These are phyloP conservation scores for Inosperma sp. DNA, from an alignment of 768 basidiomycete species.

Conservation along the genomic window DNA sequence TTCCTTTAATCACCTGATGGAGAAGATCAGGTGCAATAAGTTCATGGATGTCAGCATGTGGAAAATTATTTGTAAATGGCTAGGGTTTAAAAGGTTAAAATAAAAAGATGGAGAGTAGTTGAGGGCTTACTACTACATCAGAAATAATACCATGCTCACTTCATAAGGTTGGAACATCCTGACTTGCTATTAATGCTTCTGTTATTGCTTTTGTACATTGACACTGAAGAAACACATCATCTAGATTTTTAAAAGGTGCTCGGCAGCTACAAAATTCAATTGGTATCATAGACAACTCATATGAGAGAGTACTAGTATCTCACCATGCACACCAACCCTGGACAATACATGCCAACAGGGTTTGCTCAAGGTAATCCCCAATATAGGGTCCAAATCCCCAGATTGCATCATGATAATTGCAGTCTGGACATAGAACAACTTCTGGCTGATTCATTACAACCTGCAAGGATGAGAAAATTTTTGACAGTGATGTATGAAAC, in stretches of 20 bases:
- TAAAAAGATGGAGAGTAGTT: not conserved
- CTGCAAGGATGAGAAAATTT: constrained; percentile 20
- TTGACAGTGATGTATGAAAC: constrained; percentile 27
- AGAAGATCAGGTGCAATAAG: constrained; percentile 7
- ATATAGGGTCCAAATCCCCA: constrained; percentile 36
- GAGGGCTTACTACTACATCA: constrained; percentile 7
- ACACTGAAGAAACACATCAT: not conserved
- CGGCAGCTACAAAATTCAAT: not conserved
- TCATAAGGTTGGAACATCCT: constrained; percentile 1
- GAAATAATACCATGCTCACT: constrained; percentile 2
- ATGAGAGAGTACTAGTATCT: constrained; percentile 4
- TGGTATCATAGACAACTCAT: not conserved
- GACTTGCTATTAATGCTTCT: not conserved
- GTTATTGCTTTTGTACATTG: not conserved
- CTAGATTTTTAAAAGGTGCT: constrained; percentile 1
- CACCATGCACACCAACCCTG: constrained; percentile 36
- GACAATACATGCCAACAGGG: constrained; percentile 28
- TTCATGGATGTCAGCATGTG: constrained; percentile 7
- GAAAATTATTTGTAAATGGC: constrained; percentile 10
- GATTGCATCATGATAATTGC: constrained; percentile 24
- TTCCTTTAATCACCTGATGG: constrained; percentile 13
- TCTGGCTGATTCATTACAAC: constrained; percentile 25
- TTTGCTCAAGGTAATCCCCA: constrained; percentile 39
- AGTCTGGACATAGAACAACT: constrained; percentile 26
- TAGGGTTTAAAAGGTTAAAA: not conserved